Evolutionary conservation across 805 yeast genomes (phyloP).

Genomic region (Yarrowia keelungensis): DNA sequence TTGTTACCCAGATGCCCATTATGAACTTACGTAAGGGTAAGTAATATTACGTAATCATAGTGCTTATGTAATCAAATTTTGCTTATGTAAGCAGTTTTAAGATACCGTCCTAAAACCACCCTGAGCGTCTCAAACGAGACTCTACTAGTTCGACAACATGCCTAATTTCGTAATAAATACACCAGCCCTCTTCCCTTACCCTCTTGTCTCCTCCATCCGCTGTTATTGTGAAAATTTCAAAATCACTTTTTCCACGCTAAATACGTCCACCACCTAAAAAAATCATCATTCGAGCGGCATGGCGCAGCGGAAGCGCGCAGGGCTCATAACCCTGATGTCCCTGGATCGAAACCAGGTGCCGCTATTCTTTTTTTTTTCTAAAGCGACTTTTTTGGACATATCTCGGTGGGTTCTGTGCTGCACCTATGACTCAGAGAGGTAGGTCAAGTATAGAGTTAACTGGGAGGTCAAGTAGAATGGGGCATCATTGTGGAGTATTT

Average conservation of each 20-base stretch:
- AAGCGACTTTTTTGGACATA: background rate
- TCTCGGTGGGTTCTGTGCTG: slow-evolving; percentile 16
- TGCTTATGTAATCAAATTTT: no score
- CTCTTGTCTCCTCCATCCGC: no score
- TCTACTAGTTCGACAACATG: no score
- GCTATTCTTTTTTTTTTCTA: slow-evolving; percentile 55
- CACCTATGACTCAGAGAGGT: background rate
- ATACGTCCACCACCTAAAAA: background rate
- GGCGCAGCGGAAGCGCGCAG: slow-evolving; percentile 86
- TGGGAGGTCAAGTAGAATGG: no score
- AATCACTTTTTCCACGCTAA: background rate
- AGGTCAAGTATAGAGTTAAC: background rate
- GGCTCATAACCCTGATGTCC: slow-evolving; percentile 97
- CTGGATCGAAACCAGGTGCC: slow-evolving; percentile 90
- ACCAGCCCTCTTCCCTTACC: no score
- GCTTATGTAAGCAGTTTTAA: no score
- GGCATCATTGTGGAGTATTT: background rate
- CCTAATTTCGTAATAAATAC: no score
- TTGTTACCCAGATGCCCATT: no score
- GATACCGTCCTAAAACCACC: no score
- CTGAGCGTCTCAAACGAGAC: no score
- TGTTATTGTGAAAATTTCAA: background rate
- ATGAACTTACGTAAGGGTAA: no score
- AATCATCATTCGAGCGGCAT: slow-evolving; percentile 48
- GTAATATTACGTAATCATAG: no score